These are phyloP conservation scores for Saturnispora zaruensis DNA, from an alignment of 805 yeast genomes.

Conservation along the genomic window DNA sequence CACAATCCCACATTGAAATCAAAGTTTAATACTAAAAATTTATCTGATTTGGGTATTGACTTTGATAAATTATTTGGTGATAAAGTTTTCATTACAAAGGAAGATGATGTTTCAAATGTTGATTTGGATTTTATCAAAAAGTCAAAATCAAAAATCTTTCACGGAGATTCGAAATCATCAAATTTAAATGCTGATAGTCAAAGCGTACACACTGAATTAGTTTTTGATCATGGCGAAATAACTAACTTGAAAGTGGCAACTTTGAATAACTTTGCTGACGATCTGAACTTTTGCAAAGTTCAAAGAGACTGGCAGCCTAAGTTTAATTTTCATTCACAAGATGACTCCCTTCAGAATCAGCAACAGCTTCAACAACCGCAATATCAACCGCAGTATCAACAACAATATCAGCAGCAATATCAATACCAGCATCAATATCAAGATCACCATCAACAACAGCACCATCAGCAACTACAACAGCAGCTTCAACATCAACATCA, in stretches of 20 bases:
- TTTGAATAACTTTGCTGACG: not conserved
- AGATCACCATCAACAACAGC: not conserved
- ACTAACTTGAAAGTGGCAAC: not conserved
- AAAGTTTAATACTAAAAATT: constrained; percentile 1
- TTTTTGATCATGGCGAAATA: constrained; percentile 1
- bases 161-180: not conserved
- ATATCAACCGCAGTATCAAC: not conserved
- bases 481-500: not conserved
- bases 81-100: constrained; percentile 18
- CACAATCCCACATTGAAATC: constrained; percentile 1
- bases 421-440: not conserved
- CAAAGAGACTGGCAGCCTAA: constrained; percentile 15
- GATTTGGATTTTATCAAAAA: constrained; percentile 1
- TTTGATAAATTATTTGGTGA: constrained; percentile 21
- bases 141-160: not conserved
- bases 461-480: not conserved
- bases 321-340: constrained; percentile 5
- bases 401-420: not conserved
- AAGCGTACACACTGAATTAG: not conserved
- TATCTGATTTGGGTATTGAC: constrained; percentile 15
- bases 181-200: not conserved
- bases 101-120: constrained; percentile 14
- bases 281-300: constrained; percentile 9
- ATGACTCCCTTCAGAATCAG: not conserved
- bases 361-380: constrained; percentile 1